Evolutionary conservation across 148 eudicot genomes (phyloP).

Genomic region (Rhododendron simsii): DNA sequence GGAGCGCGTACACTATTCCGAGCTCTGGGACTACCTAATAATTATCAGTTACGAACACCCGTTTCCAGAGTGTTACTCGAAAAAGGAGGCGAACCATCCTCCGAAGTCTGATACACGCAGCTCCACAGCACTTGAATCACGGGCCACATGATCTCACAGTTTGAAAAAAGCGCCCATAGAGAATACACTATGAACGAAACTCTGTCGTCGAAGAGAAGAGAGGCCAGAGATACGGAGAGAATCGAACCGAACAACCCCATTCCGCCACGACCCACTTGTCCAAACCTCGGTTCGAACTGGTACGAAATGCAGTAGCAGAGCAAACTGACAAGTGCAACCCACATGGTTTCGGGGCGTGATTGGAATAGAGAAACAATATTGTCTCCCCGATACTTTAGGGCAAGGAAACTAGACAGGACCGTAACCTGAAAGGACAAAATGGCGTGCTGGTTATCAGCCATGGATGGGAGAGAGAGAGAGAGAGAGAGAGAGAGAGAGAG

Average conservation of each 20-base stretch:
- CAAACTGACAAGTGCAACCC: neutral
- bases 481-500: no score
- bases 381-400: neutral
- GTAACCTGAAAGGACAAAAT: no score
- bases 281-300: neutral
- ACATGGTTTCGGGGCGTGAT: neutral
- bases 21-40: no score
- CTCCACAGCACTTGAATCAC: neutral
- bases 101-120: neutral
- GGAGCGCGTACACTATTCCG: no score
- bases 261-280: neutral
- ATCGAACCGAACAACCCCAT: neutral
- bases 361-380: neutral
- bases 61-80: no score
- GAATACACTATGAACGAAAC: neutral
- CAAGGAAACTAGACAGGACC: neutral
- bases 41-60: neutral
- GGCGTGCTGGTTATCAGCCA: no score
- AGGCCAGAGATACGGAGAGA: neutral
- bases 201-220: neutral
- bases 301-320: neutral
- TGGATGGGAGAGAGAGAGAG: no score
- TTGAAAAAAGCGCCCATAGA: neutral
- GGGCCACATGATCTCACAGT: neutral
- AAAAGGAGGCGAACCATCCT: neutral